These are phyloP conservation scores for Fusarium praegraminearum DNA, from an alignment of 2,329 filamentous ascomycete species.

Conservation along the genomic window DNA sequence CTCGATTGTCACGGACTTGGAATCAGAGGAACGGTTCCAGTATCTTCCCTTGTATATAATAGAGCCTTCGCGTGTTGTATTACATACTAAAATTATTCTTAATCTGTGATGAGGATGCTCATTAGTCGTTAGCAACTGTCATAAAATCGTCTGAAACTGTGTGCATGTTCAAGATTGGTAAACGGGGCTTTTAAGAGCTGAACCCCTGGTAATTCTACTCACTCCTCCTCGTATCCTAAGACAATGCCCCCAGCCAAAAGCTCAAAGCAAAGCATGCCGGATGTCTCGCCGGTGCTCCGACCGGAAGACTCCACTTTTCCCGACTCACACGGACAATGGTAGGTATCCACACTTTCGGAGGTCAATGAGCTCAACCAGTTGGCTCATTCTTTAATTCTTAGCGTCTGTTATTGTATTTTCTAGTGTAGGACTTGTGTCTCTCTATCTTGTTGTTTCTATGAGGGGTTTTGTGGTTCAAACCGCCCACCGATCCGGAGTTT, in stretches of 20 bases:
- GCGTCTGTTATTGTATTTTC: not conserved
- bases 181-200: not conserved
- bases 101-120: too few species aligned
- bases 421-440: not conserved
- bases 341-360: slow-evolving; percentile 11
- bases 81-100: not conserved
- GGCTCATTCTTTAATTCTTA: not conserved
- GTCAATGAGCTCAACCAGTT: not conserved
- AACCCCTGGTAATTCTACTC: too few species aligned
- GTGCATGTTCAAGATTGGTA: not conserved
- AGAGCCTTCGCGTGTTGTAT: not conserved
- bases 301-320: slow-evolving; percentile 7
- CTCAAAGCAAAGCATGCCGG: not conserved
- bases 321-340: slow-evolving; percentile 8
- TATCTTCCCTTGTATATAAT: too few species aligned
- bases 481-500: not conserved
- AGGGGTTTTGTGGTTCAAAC: not conserved
- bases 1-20: not conserved
- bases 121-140: not conserved
- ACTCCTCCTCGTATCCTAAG: too few species aligned
- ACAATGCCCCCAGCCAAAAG: not conserved
- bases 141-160: not conserved
- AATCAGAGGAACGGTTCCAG: too few species aligned
- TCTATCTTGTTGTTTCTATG: not conserved
- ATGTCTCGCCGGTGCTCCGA: not conserved